Evolutionary conservation across 2,329 filamentous ascomycete genomes (phyloP), one percentile per base, ranked within the genome.

Genomic region (Cytospora piceae): DNA sequence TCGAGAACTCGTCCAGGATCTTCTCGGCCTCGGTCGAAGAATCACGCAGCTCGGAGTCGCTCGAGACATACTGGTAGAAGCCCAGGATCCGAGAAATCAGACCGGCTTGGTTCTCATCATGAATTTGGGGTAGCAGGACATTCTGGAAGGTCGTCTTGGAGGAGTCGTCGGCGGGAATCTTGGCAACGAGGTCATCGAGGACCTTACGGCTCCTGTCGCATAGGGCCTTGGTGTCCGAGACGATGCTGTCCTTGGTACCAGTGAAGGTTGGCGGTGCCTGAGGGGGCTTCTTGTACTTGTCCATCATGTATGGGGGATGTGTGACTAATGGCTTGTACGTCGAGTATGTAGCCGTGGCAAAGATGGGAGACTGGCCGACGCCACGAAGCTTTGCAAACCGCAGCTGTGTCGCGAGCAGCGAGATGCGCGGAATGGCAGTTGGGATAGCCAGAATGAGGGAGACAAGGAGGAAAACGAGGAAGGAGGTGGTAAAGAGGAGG

Each of bases 41-140:
- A 78, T 93, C 87, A 42, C 92, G 86, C 56, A 95, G 81, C 62
- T 82, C 84, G 68, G 85, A 83, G 72, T 92, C 83, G 0, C 83
- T 85, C 22, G 90, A 93, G 4, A 94, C 90, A 69, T 91, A 88
- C 73, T 93, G 90, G 77, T 94, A 94, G 78, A 95, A 94, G 69
- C 88, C 87, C 61, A 94, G 79, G 69, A 93, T 93, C 67, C 88
- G 83, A 57, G 82, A 78, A 68, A 83, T 81, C 31, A 91, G 80
- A 1, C 82, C 81, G 70, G 84, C 81, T 52, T 81, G 74, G 76
- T 94, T 91, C 78, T 93, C 90, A 72, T 91, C 90, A 58, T 87
- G 81, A 32, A 90, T 87, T 74, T 95, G 88, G 22, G 93, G 93
- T 34, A 82, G 78, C 59, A 87, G 74, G 58, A 85, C 82, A n/a